Base-by-base conservation (phyloP, 2,329 filamentous ascomycete species). In the Sporothrix inflata region DNA sequence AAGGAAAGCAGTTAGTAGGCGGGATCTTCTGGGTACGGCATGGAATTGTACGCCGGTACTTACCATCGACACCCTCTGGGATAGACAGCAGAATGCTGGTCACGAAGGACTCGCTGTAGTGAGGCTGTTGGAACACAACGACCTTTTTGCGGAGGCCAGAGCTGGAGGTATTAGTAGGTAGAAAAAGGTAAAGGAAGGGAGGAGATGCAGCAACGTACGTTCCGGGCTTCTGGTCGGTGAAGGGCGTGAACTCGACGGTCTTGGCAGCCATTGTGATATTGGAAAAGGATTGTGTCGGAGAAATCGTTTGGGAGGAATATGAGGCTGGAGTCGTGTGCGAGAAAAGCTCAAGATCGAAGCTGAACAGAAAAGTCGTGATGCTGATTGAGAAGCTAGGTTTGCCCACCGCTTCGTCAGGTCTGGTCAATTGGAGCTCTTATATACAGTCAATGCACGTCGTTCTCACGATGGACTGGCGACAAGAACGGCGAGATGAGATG, bases 91-190 rank as follows among this genome's bases (percentile, higher is more conserved):
- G 89, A 81, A 98, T 97, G 83, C 94, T 95, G 76, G 95, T 88
- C 77, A 99, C 89, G 82, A 99, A 99, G 69, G 95, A 90, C 85
- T 99, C 96, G 83, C 93, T 94, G 88, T 99, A 99, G 85, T 99
- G 89, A 74, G 91, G 87, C 84, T 98, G 87, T 83, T 99, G 94
- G 87, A 99, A 99, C 81, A 97, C 93, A 80, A 93, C 94, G 85
- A 98, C 96, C 90, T 97, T 98, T 86, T 99, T 99, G 76, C 96
- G 94, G 83, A 99, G 94, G 83, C 96, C 96, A 77, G 96, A 99
- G 77, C 95, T 98, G 79, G 66, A 69, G 47, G 40, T 30, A 55
- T 63, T 53, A 70, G 72, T 40, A 30, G 60, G 24, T 2, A 45
- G 61, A 70, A 19, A 57, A 16, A 47, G n/a, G 27, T 21, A 45